These are phyloP conservation scores for Aspergillus phoenicis DNA, from an alignment of 2,329 filamentous ascomycete species.

Conservation along the genomic window DNA sequence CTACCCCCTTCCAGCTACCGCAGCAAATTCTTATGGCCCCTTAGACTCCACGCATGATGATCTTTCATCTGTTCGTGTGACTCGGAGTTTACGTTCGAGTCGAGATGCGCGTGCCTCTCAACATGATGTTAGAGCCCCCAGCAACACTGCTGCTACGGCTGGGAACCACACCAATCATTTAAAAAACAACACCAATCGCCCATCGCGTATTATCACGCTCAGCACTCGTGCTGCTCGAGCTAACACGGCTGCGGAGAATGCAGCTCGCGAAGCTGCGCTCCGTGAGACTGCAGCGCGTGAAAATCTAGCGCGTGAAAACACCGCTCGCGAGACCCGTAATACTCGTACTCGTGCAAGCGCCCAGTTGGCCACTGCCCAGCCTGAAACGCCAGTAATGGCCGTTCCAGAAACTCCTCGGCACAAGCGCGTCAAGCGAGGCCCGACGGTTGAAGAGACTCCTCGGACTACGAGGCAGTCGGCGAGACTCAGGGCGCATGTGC, in stretches of 20 bases:
- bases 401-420: conserved; percentile 34
- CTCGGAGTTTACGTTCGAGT: conserved; percentile 27
- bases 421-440: conserved; percentile 36
- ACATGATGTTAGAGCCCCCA: conserved; percentile 17
- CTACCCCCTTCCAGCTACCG: background rate
- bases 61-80: conserved; percentile 24
- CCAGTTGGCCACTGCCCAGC: conserved; percentile 7
- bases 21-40: conserved; percentile 14
- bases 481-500: conserved; percentile 31
- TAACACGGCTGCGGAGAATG: conserved; percentile 15
- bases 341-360: conserved; percentile 25
- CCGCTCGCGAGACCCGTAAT: conserved; percentile 27
- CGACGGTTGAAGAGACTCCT: conserved; percentile 35
- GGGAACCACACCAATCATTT: conserved; percentile 11
- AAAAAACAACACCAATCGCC: conserved; percentile 18
- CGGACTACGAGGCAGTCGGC: conserved; percentile 40
- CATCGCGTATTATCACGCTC: conserved; percentile 28
- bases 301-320: conserved; percentile 10
- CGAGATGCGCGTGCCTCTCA: conserved; percentile 26
- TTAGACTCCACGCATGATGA: conserved; percentile 23
- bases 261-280: conserved; percentile 12
- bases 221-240: conserved; percentile 21
- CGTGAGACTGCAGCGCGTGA: conserved; percentile 7
- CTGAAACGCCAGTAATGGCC: conserved; percentile 21
- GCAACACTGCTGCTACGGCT: conserved; percentile 9